Evolutionary conservation across 2,329 filamentous ascomycete genomes (phyloP), one percentile per base, ranked within the genome.

Genomic region (Cadophora sp.): DNA sequence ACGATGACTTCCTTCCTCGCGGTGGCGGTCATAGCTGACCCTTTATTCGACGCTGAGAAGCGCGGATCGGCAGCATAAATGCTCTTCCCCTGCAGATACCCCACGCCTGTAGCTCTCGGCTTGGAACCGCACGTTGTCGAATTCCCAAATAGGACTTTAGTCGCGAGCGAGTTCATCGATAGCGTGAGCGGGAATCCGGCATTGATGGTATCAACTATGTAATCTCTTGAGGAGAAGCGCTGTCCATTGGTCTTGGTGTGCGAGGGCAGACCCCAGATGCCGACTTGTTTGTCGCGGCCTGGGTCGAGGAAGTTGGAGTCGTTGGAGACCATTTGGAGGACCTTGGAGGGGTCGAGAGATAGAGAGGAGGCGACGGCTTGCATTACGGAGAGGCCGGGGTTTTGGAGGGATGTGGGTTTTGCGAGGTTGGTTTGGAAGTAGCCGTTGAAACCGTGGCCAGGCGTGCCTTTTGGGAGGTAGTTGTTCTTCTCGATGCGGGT

Each of bases 41-140:
- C 69, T 59, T 40, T 59, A 11, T 59, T 40, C 7, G 55, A 59
- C 1, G 31, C n/a, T 4, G 29, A 40, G 22, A 14, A 59, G 2
- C 81, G 80, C 12, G 82, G 74, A 69, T 83, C 81, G 0, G 81
- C 82, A 4, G 78, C 76, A 72, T 84, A 84, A 0, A 84, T 64
- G 24, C 77, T 78, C 65, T 81, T 76, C 0, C 81, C 81, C n/a
- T 78, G 71, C 1, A 83, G 70, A 64, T 79, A 83, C 61, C 83
- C 79, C 4, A 83, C 77, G 2, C 82, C 82, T 6, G 78, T 76
- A 3, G 81, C 79, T 68, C 76, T 75, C 24, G 80, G 79, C 22
- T 69, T 71, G 53, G 69, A 62, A 55, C 67, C 31, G 16, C 22
- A 19, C 3, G 46, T 71, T 73, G 69, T 71, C 48, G 74, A 73